phyloP scores from a whole-genome alignment of 108 stramenopile species.

The Fistulifera solaris region DNA sequence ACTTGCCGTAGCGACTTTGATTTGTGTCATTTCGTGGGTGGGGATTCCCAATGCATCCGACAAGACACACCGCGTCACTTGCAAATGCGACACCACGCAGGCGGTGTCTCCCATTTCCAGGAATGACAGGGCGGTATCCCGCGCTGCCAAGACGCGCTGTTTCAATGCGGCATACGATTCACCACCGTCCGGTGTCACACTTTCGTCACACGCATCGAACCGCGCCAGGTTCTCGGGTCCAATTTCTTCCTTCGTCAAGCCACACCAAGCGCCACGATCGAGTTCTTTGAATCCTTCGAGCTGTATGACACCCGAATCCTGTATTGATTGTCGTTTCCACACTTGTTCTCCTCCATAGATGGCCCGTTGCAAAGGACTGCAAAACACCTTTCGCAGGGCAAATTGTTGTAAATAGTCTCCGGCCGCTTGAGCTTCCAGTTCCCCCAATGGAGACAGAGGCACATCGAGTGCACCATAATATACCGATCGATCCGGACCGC shows the following conservation, averaged over 20 bases:
- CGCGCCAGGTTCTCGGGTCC: constrained; percentile 51
- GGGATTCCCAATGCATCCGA: constrained; percentile 69
- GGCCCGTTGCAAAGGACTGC: constrained; percentile 69
- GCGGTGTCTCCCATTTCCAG: constrained; percentile 50
- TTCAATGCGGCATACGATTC: constrained; percentile 68
- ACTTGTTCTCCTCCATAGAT: constrained; percentile 71
- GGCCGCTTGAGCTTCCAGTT: constrained; percentile 72
- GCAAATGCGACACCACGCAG: constrained; percentile 75
- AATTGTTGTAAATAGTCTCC: constrained; percentile 51
- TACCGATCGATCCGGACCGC: constrained; percentile 66
- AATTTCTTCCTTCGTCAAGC: constrained; percentile 63
- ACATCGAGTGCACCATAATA: constrained; percentile 85
- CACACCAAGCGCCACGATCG: constrained; percentile 69
- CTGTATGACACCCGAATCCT: not conserved
- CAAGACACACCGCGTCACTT: constrained; percentile 77
- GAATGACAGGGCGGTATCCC: constrained; percentile 45
- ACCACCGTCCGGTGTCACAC: constrained; percentile 75
- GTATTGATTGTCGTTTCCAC: constrained; percentile 1
- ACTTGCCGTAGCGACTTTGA: constrained; percentile 73
- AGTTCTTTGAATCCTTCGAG: constrained; percentile 73
- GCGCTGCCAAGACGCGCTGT: constrained; percentile 51
- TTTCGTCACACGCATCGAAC: constrained; percentile 79
- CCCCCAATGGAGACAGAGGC: constrained; percentile 66
- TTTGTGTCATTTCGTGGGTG: constrained; percentile 46
- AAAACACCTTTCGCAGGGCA: constrained; percentile 55